phyloP scores from a whole-genome alignment of 257 asterid genomes.

The Gentiana dahurica region DNA sequence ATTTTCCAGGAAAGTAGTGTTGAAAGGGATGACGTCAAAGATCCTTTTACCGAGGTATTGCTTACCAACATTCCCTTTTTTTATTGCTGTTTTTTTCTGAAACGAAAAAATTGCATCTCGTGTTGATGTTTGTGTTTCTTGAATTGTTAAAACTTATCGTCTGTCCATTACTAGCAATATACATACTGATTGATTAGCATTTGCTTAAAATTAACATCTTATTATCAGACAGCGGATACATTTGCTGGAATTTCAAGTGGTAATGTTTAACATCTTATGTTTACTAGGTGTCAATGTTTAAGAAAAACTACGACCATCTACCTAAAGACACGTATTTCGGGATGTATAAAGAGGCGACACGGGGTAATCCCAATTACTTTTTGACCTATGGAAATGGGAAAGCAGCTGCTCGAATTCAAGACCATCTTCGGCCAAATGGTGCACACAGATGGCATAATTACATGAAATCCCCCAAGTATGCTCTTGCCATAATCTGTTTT shows the following conservation, averaged over 20 bases:
- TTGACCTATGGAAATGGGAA: constrained; percentile 61
- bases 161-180: neutral
- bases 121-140: too few relatives aligned
- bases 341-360: constrained; percentile 39
- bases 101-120: too few relatives aligned
- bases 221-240: too few relatives aligned
- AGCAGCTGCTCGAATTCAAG: constrained; percentile 67
- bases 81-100: neutral
- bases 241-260: too few relatives aligned
- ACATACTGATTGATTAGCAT: neutral
- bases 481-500: constrained; percentile 1
- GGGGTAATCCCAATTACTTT: constrained; percentile 53
- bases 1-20: constrained; percentile 84
- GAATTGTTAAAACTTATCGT: too few relatives aligned
- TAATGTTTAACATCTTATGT: neutral
- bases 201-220: neutral
- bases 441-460: constrained; percentile 79
- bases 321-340: constrained; percentile 36
- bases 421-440: constrained; percentile 68
- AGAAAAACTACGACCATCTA: constrained; percentile 59
- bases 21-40: constrained; percentile 87
- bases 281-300: constrained; percentile 55
- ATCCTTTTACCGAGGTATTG: constrained; percentile 93
- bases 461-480: constrained; percentile 55
- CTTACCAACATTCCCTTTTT: neutral